A percentile compares a stretch with the other conserved stretches of the same genome.
Conservation (phyloP, 164 flowering plant species). For the Stephania yunnanensis region DNA sequence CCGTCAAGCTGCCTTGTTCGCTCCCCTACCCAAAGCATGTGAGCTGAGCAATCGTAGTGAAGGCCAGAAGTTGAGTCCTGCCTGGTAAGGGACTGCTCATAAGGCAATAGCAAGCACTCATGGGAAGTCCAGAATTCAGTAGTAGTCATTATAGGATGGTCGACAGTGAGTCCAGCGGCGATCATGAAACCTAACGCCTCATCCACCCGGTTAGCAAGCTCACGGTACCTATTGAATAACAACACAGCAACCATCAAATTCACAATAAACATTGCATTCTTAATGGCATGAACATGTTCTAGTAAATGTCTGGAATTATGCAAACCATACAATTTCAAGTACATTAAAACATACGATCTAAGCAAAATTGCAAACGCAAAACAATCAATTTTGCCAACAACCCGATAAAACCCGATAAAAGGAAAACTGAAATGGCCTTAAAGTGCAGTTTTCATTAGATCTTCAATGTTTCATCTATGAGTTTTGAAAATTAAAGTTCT, state of each 20-base stretch:
- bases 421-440: too few relatives aligned
- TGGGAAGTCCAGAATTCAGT: constrained; percentile 97
- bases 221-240: constrained; percentile 57
- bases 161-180: constrained; percentile 81
- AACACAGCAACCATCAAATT: background rate
- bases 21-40: constrained; percentile 92
- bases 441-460: background rate
- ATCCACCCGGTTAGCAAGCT: constrained; percentile 81
- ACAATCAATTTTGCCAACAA: background rate
- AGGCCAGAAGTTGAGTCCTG: constrained; percentile 83
- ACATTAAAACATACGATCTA: background rate
- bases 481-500: background rate
- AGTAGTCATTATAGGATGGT: constrained; percentile 81
- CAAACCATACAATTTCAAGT: background rate
- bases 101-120: constrained; percentile 85
- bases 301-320: background rate
- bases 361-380: background rate
- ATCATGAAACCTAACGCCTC: constrained; percentile 94
- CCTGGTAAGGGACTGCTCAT: constrained; percentile 84
- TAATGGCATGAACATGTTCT: background rate
- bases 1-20: constrained; percentile 92
- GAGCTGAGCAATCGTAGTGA: constrained; percentile 92
- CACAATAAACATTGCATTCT: background rate
- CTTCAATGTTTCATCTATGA: background rate
- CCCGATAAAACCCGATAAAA: background rate